Conservation (phyloP, 1,284 basidiomycete genomes). For the Malassezia restricta region DNA sequence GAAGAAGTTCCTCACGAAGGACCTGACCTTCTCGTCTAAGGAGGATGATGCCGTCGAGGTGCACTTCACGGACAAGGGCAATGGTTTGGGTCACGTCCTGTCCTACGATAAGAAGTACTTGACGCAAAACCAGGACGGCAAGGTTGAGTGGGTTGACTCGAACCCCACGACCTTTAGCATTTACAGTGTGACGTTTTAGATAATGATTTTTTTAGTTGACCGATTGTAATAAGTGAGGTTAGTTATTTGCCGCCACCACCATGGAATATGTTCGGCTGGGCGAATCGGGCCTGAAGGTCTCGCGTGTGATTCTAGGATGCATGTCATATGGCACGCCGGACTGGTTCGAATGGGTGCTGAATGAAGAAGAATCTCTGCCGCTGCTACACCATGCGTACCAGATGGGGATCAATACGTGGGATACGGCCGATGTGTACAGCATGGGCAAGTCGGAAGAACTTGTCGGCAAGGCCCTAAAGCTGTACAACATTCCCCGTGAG, state of each 20-base stretch:
- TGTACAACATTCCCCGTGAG: constrained; percentile 59
- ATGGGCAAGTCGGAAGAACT: constrained; percentile 60
- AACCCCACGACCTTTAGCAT: constrained; percentile 1
- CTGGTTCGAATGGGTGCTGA: constrained; percentile 53
- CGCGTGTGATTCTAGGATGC: constrained; percentile 51
- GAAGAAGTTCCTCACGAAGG: constrained; percentile 2
- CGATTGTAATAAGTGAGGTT: neutral
- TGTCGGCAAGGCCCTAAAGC: constrained; percentile 65
- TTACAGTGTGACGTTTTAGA: constrained; percentile 8
- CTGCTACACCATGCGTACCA: constrained; percentile 16
- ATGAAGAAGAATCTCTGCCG: constrained; percentile 50
- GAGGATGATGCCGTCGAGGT: constrained; percentile 5
- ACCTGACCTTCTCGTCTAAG: constrained; percentile 1
- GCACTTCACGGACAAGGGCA: constrained; percentile 7
- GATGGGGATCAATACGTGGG: constrained; percentile 58
- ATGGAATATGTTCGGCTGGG: constrained; percentile 16
- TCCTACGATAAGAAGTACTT: constrained; percentile 1
- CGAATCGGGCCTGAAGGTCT: constrained; percentile 25
- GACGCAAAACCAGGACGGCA: constrained; percentile 1
- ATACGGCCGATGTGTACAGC: constrained; percentile 59
- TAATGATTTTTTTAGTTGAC: neutral
- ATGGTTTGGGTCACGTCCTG: neutral
- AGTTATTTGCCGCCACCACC: neutral
- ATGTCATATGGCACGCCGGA: constrained; percentile 50
- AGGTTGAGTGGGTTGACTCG: neutral